Base-by-base conservation (phyloP, 495 filamentous ascomycete genomes). In the Beverwykella pulmonaria region DNA sequence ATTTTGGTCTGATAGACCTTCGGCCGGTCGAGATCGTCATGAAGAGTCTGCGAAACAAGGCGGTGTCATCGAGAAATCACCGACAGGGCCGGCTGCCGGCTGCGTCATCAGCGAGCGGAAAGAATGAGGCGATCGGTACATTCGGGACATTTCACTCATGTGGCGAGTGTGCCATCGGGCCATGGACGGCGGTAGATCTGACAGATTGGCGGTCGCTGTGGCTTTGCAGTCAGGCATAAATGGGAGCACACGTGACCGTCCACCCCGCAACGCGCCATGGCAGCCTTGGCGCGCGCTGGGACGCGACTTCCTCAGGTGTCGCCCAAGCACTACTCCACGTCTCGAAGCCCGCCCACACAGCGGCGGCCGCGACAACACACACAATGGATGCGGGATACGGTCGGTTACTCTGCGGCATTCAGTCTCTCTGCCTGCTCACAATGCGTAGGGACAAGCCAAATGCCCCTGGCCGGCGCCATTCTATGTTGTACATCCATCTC, bases 401-500 rank as follows among this genome's bases (percentile, higher is more conserved):
- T 62, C 27, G 56, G 63, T 44, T 2, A 8, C 15, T 6, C 14
- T n/a, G 10, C 23, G 15, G 39, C 39, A 44, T 44, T 2, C 39
- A 44, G 3, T 9, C 17, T 14, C 17, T 44, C 39, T 15, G 39
- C 39, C 39, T 44, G 52, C 58, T 69, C 22, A 67, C 53, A 29
- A 7, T 12, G 9, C 34, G 22, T 60, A 76, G 76, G 54, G 17
- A 72, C 47, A 2, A 66, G 59, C 29, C 68, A 72, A 47, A 63
- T 68, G 46, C 93, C 94, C 54, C 87, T 98, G 66, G 79, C 79
- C 60, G 92, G 92, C 56, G 86, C 92, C 54, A 85, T 97, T 53
- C 81, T 98, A 65, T 98, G 94, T 81, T 97, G 92, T 76, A 98
- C 94, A 23, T 90, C 88, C 29, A 87, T 98, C 46, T 79, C 88